Evolutionary conservation across 1,284 basidiomycete genomes (phyloP), one percentile per base, ranked within the genome.

Genomic region (Malassezia sp.): DNA sequence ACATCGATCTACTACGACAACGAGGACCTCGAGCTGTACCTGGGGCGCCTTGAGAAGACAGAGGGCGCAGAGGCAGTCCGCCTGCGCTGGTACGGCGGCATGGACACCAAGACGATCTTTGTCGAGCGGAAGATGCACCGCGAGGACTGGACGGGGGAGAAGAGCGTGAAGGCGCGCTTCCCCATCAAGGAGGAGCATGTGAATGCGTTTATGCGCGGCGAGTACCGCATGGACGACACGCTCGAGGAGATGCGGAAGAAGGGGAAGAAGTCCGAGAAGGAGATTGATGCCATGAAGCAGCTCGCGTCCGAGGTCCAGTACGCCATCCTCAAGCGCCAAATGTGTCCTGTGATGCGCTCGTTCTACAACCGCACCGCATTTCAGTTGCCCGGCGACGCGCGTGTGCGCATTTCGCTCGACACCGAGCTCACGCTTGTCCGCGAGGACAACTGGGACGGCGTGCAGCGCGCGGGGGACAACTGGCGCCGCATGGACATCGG

Each of bases 311-410:
- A 97, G 73, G 85, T 97, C 10, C 91, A 97, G 71, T 95, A 96
- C 71, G 79, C 83, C 2, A 76, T 95, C 26, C 71, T 89, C 48
- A 84, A 83, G n/a, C 81, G 85, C 70, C 80, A 83, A 57, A 75
- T 97, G 21, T 72, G 76, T 45, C 40, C 62, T 82, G 91, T 95
- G 32, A 83, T 95, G 83, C 80, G 91, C 26, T 88, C 89, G n/a
- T 97, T 96, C 75, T 97, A 97, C 76, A 95, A 96, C 71, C 84
- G 91, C 41, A 97, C 93, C 7, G 91, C 91, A 0, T 97, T 97
- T 77, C 91, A 97, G 73, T 79, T 97, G 20, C 93, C 93, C 8
- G 91, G 93, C 17, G 93, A 97, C 67, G 91, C 93, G 21, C 81
- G 88, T 36, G 91, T 97, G 31, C 87, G 91, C 43, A 96, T 97